Evolutionary conservation across 169 alveolate species (phyloP).

Genomic region (Cytauxzoon felis): DNA sequence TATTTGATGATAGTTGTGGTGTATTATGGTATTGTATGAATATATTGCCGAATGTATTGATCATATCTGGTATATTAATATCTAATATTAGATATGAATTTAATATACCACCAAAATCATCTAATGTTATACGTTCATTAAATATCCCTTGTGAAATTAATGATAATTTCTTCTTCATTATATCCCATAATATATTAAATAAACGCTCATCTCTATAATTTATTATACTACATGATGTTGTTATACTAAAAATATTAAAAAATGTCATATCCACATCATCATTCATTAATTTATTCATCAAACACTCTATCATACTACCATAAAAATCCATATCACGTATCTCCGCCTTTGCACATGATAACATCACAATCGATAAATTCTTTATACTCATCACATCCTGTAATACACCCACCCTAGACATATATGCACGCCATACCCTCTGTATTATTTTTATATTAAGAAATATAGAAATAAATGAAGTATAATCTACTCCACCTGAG

Average conservation of each 20-base stretch:
- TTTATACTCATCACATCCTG: conserved; percentile 30
- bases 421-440: conserved; percentile 35
- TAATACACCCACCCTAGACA: conserved; percentile 26
- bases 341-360: conserved; percentile 35
- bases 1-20: background rate
- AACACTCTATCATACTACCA: conserved; percentile 20
- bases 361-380: conserved; percentile 38
- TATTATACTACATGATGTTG: conserved; percentile 8
- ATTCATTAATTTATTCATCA: background rate
- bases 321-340: background rate
- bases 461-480: too few relatives aligned
- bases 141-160: conserved; percentile 1
- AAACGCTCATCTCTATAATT: conserved; percentile 13
- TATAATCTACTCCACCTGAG: too few relatives aligned
- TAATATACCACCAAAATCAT: conserved; percentile 50
- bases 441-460: background rate
- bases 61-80: background rate
- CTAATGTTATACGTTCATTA: conserved; percentile 45
- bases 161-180: background rate
- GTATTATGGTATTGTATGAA: conserved; percentile 10
- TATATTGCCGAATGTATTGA: background rate
- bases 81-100: conserved; percentile 12
- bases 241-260: conserved; percentile 46
- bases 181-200: conserved; percentile 5
- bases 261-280: conserved; percentile 1